phyloP scores from a whole-genome alignment of 2,329 filamentous ascomycete species.

The Pseudogymnoascus sp. region DNA sequence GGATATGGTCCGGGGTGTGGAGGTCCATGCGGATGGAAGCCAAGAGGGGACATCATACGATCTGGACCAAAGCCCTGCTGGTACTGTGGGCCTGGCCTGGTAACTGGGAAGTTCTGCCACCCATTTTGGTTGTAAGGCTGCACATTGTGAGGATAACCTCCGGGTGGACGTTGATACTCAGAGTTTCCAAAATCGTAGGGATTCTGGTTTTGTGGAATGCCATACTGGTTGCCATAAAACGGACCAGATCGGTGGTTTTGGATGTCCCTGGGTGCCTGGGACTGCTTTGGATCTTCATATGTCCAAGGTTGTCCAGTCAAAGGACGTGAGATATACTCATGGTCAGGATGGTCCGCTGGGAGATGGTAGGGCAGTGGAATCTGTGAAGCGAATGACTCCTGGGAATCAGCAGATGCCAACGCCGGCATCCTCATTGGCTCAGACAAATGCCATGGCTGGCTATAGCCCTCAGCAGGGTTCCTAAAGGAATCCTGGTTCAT shows the following conservation, averaged over 20 bases:
- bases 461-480: not conserved
- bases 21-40: not conserved
- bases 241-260: not conserved
- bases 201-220: not conserved
- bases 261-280: not conserved
- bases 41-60: not conserved
- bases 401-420: slow-evolving; percentile 15
- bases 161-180: not conserved
- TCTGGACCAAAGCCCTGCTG: not conserved
- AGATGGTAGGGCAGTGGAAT: slow-evolving; percentile 21
- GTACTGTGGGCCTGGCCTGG: not conserved
- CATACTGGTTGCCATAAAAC: not conserved
- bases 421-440: not conserved
- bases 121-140: not conserved
- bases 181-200: not conserved
- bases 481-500: not conserved
- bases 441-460: not conserved
- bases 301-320: slow-evolving; percentile 8
- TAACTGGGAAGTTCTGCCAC: not conserved
- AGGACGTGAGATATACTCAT: not conserved
- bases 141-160: not conserved
- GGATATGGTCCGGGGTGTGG: not conserved
- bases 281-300: not conserved
- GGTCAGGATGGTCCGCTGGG: not conserved
- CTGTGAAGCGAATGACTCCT: slow-evolving; percentile 23